Base-by-base conservation (phyloP, 306 rosid species). In the Prunus fruticosa region DNA sequence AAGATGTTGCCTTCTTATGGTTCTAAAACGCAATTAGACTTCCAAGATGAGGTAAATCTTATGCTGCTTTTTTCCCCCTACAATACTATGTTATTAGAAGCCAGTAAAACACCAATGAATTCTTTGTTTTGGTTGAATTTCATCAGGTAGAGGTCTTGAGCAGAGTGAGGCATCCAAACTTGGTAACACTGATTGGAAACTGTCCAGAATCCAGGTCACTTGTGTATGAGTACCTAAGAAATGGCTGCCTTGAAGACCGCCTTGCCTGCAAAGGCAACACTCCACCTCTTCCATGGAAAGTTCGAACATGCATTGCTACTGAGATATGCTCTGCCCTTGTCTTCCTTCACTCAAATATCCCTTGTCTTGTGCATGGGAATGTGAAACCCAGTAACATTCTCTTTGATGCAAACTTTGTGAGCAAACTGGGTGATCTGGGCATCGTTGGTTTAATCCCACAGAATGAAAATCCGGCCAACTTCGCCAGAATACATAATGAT, bases 1-100 rank as follows among this genome's bases (percentile, higher is more conserved):
- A 95, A 82, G 89, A 95, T 95, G 98, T 80, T 95, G 71, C 97
- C 98, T 18, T 92, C 95, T 12, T 95, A 95, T 86, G 97, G 97
- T 54, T 72, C 84, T 80, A 92, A 90, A 64, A 88, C 84, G 64
- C 92, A 85, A 52, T 46, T 43, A 15, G 89, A 84, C 41, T 95
- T 95, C 79, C 90, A 84, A 76, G 77, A 74, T 49, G 89, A 87
- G 98, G 98, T 95, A 88, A 78, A 81, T 77, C n/a, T 82, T 74
- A 53, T 38, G 49, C 25, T 66, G 65, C 72, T 38, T 10, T 69
- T 53, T 65, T 1, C 1, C 6, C 38, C 38, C 20, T 34, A 41
- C 46, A 20, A 8, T 52, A 58, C 11, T 27, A 41, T 63, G n/a
- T 51, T 56, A 32, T 53, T 38, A 9, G 34, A 74, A 49, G 22